These are phyloP conservation scores for Neospermospora avenae DNA, from an alignment of 2,329 filamentous ascomycete genomes.

Conservation along the genomic window DNA sequence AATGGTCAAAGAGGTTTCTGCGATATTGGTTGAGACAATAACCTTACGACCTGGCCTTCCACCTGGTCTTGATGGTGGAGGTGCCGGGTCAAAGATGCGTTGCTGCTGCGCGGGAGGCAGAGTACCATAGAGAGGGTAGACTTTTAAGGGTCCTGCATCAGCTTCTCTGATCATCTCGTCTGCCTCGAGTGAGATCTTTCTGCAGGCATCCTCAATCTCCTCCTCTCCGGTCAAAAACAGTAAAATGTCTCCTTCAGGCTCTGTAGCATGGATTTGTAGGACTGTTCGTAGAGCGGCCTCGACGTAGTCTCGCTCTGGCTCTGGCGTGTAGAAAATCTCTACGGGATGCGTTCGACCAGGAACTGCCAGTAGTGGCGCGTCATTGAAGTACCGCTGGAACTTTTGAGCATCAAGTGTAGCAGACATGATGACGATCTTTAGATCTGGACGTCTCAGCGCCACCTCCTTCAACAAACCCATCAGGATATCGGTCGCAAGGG, in stretches of 20 bases:
- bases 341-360: slow-evolving; percentile 94
- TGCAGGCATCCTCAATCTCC: slow-evolving; percentile 94
- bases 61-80: slow-evolving; percentile 66
- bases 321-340: slow-evolving; percentile 97
- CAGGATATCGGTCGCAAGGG: slow-evolving; percentile 92
- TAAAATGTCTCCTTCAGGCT: slow-evolving; percentile 87
- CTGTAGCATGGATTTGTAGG: slow-evolving; percentile 91
- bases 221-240: slow-evolving; percentile 97
- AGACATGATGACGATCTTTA: slow-evolving; percentile 99
- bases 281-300: slow-evolving; percentile 94
- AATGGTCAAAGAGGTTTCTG: slow-evolving; percentile 95
- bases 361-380: slow-evolving; percentile 88
- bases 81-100: slow-evolving; percentile 88
- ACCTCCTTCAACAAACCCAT: slow-evolving; percentile 97
- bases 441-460: slow-evolving; percentile 72
- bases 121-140: slow-evolving; percentile 93
- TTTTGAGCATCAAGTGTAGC: slow-evolving; percentile 96
- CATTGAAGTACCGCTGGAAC: slow-evolving; percentile 95
- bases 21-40: slow-evolving; percentile 96
- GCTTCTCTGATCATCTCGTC: slow-evolving; percentile 91
- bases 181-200: slow-evolving; percentile 85
- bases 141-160: slow-evolving; percentile 81
- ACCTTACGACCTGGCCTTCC: slow-evolving; percentile 89
- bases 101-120: slow-evolving; percentile 92
- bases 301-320: slow-evolving; percentile 94